phyloP scores from a whole-genome alignment of 495 filamentous ascomycete genomes.

The Trypethelium eluteriae region DNA sequence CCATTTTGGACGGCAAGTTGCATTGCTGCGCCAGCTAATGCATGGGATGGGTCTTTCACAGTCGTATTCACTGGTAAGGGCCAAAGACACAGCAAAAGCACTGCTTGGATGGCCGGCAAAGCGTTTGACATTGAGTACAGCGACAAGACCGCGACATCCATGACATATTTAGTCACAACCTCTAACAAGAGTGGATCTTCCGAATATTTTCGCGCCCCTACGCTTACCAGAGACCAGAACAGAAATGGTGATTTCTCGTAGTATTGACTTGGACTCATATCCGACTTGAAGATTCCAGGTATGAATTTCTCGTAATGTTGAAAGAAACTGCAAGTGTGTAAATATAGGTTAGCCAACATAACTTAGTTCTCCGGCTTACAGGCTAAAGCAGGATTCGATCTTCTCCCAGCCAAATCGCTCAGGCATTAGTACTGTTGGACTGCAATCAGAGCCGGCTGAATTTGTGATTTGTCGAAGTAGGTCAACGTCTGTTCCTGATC shows the following conservation, averaged over 20 bases:
- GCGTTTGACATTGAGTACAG: slow-evolving; percentile 10
- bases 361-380: background rate
- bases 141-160: background rate
- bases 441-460: background rate
- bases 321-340: background rate
- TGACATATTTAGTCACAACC: background rate
- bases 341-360: background rate
- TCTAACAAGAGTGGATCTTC: background rate
- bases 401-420: slow-evolving; percentile 1
- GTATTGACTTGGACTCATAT: background rate
- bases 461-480: background rate
- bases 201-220: slow-evolving; percentile 2
- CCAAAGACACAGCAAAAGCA: slow-evolving; percentile 3
- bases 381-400: background rate
- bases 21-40: slow-evolving; percentile 8
- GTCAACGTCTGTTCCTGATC: background rate
- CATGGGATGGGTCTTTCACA: slow-evolving; percentile 1
- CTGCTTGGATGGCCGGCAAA: background rate
- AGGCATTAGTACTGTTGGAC: background rate
- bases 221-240: background rate
- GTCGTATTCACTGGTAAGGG: slow-evolving; percentile 3
- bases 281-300: background rate
- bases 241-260: slow-evolving; percentile 8
- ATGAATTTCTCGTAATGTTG: slow-evolving; percentile 5
- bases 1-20: slow-evolving; percentile 9